phyloP scores from a whole-genome alignment of 306 rosid genomes.

The Lathyrus tuberosus region DNA sequence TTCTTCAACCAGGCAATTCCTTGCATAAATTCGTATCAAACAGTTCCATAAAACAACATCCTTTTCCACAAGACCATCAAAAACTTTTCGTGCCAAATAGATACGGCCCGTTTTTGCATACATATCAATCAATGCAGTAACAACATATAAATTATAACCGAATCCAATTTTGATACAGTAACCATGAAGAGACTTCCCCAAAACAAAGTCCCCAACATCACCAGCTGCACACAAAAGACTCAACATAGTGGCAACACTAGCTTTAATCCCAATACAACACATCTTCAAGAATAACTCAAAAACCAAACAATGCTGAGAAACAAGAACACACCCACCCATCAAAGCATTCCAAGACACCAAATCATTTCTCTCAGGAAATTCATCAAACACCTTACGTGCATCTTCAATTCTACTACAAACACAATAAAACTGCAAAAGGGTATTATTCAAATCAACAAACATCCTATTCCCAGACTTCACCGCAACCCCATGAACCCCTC shows the following conservation, averaged over 20 bases:
- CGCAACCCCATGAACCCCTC: constrained; percentile 64
- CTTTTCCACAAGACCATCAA: constrained; percentile 52
- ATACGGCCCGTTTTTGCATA: constrained; percentile 55
- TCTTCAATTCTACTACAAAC: constrained; percentile 54
- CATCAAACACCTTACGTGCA: constrained; percentile 65
- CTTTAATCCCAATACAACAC: constrained; percentile 48
- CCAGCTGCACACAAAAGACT: constrained; percentile 60
- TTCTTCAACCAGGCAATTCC: constrained; percentile 50
- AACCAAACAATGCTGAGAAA: constrained; percentile 48
- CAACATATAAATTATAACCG: constrained; percentile 45
- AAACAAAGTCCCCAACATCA: constrained; percentile 42
- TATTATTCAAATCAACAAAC: constrained; percentile 59
- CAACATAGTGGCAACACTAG: constrained; percentile 51
- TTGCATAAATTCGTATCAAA: constrained; percentile 60
- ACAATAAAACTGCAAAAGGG: constrained; percentile 59
- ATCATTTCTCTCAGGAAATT: constrained; percentile 55
- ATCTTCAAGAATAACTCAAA: constrained; percentile 53
- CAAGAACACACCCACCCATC: constrained; percentile 66
- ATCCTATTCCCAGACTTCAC: constrained; percentile 55
- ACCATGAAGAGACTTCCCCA: constrained; percentile 58
- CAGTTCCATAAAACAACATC: constrained; percentile 81
- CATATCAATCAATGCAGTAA: constrained; percentile 64
- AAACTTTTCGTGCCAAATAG: constrained; percentile 42
- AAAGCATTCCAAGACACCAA: constrained; percentile 68
- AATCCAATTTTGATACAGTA: constrained; percentile 53